Percentiles rank a stretch among this genome's conserved stretches.
These are phyloP conservation scores for Ogataea wickerhamii DNA, from an alignment of 805 yeast genomes.

Conservation along the genomic window DNA sequence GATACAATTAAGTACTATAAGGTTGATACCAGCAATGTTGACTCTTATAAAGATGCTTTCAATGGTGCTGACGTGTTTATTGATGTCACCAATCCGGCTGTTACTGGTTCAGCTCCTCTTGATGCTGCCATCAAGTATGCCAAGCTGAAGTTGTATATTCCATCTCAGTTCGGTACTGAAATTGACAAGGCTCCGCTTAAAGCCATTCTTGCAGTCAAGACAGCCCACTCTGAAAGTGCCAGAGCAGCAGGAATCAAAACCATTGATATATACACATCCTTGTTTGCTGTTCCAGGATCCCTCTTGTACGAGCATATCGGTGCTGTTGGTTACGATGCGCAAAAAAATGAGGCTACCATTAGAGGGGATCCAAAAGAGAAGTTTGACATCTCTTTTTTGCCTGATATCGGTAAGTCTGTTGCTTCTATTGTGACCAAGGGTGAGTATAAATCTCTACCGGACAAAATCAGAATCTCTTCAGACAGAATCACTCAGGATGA, in stretches of 20 bases:
- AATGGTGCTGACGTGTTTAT: conserved; percentile 49
- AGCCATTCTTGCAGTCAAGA: conserved; percentile 26
- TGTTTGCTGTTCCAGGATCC: conserved; percentile 36
- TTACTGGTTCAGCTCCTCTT: conserved; percentile 28
- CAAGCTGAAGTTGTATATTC: conserved; percentile 48
- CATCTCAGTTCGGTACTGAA: conserved; percentile 59
- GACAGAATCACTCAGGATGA: conserved; percentile 38
- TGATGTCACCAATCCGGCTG: conserved; percentile 36
- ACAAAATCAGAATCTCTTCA: conserved; percentile 41
- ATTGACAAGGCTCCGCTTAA: conserved; percentile 24
- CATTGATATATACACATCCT: conserved; percentile 39
- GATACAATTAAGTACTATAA: conserved; percentile 39
- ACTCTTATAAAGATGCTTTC: conserved; percentile 36
- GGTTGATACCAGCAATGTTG: conserved; percentile 30
- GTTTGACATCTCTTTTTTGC: conserved; percentile 35
- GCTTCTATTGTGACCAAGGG: conserved; percentile 37
- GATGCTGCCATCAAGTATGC: conserved; percentile 38
- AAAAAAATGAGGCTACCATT: conserved; percentile 33
- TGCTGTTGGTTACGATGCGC: conserved; percentile 37
- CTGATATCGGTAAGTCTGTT: conserved; percentile 43
- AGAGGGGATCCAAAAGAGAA: conserved; percentile 39
- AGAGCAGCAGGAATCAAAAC: conserved; percentile 45
- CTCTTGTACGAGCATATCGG: conserved; percentile 35
- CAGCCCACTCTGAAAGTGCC: conserved; percentile 35
- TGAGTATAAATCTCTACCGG: conserved; percentile 40